Evolutionary conservation across 2,329 filamentous ascomycete species (phyloP), one percentile per base, ranked within the genome.

Genomic region (Hymenoscyphus occultus): DNA sequence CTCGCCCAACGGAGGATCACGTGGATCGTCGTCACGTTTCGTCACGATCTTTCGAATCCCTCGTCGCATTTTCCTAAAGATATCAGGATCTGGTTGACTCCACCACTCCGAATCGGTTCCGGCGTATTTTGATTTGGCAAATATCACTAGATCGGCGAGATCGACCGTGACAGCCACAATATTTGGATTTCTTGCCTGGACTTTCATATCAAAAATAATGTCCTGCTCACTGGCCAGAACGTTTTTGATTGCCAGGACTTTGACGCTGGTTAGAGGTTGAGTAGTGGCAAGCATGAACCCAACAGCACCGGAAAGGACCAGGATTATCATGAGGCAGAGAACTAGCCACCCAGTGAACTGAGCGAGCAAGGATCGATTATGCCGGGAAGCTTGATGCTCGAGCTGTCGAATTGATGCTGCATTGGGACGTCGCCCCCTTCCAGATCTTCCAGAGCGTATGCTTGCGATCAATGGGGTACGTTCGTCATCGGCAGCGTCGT

Each of bases 171-270:
- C 90, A 1, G 92, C 88, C 48, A 98, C 90, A 51, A 97, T 88
- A 71, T 98, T 99, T 0, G 94, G 93, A 75, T 99, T 99, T 71
- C 94, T 83, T 0, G 94, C 95, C 70, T 87, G 87, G 66, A 99
- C 92, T 22, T 91, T 87, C 59, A 99, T 80, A 76, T 99, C 94
- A 73, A 98, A 85, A 86, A 99, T 97, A 54, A 99, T 84, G 76
- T 98, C 93, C 76, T 97, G 92, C 76, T 97, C 92, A 72, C 92
- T 97, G 2, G 93, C 93, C 59, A 98, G 84, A 31, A 99, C 92
- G 70, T 97, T 96, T 72, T 90, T 87, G 70, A 99, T 92, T 68
- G 89, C 88, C 63, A 90, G 81, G 56, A 98, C 86, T 69, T 90
- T 83, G 65, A 98, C 90, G 69, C 91, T 87, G 32, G 86, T 85